Conservation (phyloP, 1,284 basidiomycete genomes). For the Apiotrichum porosum region DNA sequence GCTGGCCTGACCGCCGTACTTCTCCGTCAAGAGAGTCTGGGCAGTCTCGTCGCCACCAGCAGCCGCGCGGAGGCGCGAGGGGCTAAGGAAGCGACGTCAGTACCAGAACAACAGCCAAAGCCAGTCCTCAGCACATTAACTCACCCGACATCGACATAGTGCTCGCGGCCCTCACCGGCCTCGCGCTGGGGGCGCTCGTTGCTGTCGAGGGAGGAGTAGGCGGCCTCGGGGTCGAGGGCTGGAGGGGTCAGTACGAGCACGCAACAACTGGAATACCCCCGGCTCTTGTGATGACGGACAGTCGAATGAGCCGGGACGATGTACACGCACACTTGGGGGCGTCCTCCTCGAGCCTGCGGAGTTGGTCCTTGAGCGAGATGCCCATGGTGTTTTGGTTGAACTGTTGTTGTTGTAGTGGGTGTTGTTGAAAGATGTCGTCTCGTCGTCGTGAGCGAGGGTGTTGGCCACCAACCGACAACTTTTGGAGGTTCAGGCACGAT, state of each 20-base stretch:
- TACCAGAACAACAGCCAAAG: too few species aligned
- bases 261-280: too few species aligned
- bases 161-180: constrained; percentile 55
- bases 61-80: constrained; percentile 61
- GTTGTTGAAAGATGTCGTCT: neutral
- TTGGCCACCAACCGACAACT: neutral
- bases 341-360: constrained; percentile 68
- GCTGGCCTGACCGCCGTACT: constrained; percentile 66
- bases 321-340: constrained; percentile 7
- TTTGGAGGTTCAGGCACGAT: too few species aligned
- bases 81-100: too few species aligned
- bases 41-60: constrained; percentile 55
- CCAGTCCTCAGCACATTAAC: constrained; percentile 27
- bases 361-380: constrained; percentile 67
- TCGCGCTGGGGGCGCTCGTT: constrained; percentile 24
- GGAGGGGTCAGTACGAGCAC: neutral
- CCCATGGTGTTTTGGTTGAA: constrained; percentile 1
- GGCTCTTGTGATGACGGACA: too few species aligned
- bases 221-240: constrained; percentile 65
- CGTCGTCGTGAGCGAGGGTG: too few species aligned
- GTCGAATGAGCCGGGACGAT: too few species aligned
- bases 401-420: neutral
- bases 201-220: constrained; percentile 48
- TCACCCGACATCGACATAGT: constrained; percentile 79
- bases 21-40: constrained; percentile 52